phyloP scores from a whole-genome alignment of 805 yeast genomes.

The Candida sithepensis region DNA sequence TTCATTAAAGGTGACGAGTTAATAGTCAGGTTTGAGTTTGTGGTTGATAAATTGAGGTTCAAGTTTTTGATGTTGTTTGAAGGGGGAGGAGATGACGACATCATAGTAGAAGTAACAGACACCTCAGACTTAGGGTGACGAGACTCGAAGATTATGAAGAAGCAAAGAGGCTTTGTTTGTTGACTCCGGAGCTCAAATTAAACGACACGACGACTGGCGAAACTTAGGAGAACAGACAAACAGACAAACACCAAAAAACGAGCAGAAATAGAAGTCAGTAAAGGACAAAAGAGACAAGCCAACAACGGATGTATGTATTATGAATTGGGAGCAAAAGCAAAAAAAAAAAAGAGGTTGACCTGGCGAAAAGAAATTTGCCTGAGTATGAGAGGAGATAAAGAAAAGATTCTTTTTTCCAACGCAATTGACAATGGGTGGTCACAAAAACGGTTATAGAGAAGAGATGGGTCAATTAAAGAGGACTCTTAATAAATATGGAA shows the following conservation, averaged over 20 bases:
- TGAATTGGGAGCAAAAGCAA: not conserved
- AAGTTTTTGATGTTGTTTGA: slow-evolving; percentile 18
- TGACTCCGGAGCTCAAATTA: too few species aligned
- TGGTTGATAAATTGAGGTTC: slow-evolving; percentile 9
- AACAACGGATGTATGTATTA: not conserved
- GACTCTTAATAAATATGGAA: not conserved
- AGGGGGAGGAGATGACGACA: slow-evolving; percentile 34
- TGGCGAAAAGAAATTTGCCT: not conserved
- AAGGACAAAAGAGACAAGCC: not conserved
- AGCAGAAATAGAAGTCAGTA: too few species aligned
- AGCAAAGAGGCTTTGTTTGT: too few species aligned
- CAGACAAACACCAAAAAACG: too few species aligned
- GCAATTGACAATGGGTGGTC: too few species aligned
- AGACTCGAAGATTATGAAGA: not conserved
- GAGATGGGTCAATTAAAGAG: not conserved
- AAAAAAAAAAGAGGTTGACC: not conserved
- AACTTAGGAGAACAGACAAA: not conserved
- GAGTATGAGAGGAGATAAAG: too few species aligned
- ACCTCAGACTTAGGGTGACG: not conserved
- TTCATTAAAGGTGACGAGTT: slow-evolving; percentile 24
- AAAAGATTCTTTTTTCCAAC: too few species aligned
- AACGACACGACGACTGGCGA: not conserved
- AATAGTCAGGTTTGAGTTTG: slow-evolving; percentile 14
- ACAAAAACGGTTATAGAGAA: not conserved
- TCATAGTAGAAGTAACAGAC: slow-evolving; percentile 20